Conservation (phyloP, 2,329 filamentous ascomycete genomes). For the Lecanosticta acicola region DNA sequence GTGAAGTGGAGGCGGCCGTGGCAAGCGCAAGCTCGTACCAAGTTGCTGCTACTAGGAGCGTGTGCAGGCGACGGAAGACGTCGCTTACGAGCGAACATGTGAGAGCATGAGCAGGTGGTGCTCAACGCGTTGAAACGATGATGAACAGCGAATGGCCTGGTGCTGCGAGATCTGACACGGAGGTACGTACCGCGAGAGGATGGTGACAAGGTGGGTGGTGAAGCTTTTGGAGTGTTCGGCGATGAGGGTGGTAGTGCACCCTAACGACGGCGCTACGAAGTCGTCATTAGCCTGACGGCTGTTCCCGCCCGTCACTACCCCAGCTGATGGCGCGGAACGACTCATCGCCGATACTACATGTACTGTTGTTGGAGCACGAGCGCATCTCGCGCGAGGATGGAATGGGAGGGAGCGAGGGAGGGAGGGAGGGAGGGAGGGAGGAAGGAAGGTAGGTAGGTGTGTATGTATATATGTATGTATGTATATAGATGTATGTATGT, state of each 20-base stretch:
- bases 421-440: no score
- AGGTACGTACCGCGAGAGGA: conserved; percentile 6
- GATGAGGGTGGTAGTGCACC: conserved; percentile 9
- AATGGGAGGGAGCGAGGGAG: no score
- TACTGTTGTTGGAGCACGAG: no score
- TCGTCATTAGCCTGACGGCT: conserved; percentile 24
- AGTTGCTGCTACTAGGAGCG: no score
- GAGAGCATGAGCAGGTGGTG: not conserved
- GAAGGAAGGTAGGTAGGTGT: no score
- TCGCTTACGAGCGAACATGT: no score
- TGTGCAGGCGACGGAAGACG: no score
- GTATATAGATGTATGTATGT: not conserved
- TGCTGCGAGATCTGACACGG: conserved; percentile 13
- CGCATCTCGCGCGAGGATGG: not conserved
- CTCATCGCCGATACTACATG: conserved; percentile 25
- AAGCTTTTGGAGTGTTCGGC: conserved; percentile 18
- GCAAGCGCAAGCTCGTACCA: no score
- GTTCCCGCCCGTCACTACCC: conserved; percentile 17
- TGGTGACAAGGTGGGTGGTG: conserved; percentile 17
- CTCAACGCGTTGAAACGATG: not conserved
- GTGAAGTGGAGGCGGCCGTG: no score
- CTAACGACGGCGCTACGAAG: conserved; percentile 14
- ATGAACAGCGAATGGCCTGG: conserved; percentile 1
- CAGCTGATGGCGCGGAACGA: conserved; percentile 12
- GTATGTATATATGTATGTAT: no score